Conservation (phyloP, 768 basidiomycete species). For the Lentinula raphanica region DNA sequence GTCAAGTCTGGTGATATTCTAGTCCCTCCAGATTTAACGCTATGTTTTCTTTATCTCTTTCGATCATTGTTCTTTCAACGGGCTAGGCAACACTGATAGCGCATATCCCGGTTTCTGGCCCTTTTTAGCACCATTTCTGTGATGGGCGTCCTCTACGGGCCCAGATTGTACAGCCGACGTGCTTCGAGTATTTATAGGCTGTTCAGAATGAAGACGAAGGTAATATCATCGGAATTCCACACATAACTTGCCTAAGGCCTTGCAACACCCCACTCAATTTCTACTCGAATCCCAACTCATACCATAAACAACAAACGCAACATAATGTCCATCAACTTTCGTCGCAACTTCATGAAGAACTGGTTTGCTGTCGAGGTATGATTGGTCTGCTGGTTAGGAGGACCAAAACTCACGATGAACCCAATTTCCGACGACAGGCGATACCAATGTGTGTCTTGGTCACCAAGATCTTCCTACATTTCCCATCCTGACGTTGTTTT, state of each 20-base stretch:
- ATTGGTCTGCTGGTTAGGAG: neutral
- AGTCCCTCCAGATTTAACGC: neutral
- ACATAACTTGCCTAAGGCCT: neutral
- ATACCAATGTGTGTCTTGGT: constrained; percentile 39
- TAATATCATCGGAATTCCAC: neutral
- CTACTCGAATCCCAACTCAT: neutral
- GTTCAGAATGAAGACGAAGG: neutral
- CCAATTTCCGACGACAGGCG: constrained; percentile 27
- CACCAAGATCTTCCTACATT: neutral
- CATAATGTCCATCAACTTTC: neutral
- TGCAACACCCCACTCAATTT: neutral
- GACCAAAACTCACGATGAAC: constrained; percentile 1
- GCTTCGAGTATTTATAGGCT: neutral
- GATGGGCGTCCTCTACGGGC: neutral
- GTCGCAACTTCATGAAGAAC: constrained; percentile 4
- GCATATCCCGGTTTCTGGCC: neutral
- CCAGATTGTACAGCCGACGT: neutral
- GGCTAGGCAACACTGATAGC: neutral
- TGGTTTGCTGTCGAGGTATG: constrained; percentile 8
- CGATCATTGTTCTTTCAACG: neutral
- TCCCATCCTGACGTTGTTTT: neutral
- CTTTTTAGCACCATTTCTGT: neutral
- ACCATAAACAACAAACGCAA: neutral
- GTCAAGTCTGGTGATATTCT: neutral
- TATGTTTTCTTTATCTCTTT: no score